Evolutionary conservation across 495 filamentous ascomycete species (phyloP), one percentile per base, ranked within the genome.

Genomic region (Talaromyces borbonicus): DNA sequence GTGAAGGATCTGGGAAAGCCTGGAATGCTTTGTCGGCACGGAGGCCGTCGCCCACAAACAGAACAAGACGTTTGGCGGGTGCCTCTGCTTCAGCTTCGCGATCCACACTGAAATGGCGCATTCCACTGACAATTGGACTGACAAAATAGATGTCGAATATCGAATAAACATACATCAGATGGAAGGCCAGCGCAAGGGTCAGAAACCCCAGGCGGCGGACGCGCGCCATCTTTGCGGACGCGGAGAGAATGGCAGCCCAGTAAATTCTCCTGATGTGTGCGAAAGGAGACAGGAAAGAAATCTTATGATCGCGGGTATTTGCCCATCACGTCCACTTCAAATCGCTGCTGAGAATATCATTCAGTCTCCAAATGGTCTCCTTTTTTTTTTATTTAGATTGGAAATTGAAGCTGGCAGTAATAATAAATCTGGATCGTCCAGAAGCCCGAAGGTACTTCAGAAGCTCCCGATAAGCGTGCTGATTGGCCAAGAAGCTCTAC

Each of bases 111-210:
- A 85, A 90, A 42, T 85, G 73, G 52, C 73, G 77, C 93, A 99
- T 97, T 56, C 93, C 93, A 73, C 79, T 83, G 29, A 97, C 93
- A 53, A 99, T 93, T 14, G 93, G 93, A 58, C 89, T 95, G 52
- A 96, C 87, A 60, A 99, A 99, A 67, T 99, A 99, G 51, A 97
- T 94, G 61, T 97, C 93, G 63, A 99, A 99, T 52, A 99, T 99
- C 26, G 90, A 95, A 56, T 80, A 88, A 49, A 92, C 83, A 67
- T 99, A 99, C 49, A 95, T 79, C 20, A 96, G 59, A 66, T 99
- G 93, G 59, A 99, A 99, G 37, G 92, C 67, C 57, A 97, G 73
- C 56, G 93, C 93, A 58, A 95, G 81, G 61, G 80, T 83, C 58
- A 97, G 70, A 65, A 99, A 99, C 58, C 84, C 85, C 54, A 83